These are phyloP conservation scores for Linderniella brevidens DNA, from an alignment of 257 asterid species.

Conservation along the genomic window DNA sequence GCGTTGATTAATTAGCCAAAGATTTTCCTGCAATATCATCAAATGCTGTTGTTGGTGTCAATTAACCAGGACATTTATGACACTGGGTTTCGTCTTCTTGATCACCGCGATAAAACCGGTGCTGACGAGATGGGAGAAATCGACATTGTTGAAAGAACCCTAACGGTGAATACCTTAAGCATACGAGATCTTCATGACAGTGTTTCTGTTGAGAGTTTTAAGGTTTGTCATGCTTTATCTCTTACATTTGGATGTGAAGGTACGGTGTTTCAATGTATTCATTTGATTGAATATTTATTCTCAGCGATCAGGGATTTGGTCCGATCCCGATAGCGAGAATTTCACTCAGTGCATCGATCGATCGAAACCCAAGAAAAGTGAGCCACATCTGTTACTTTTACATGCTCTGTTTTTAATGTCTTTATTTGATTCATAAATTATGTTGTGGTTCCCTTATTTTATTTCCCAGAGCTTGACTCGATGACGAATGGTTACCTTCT, in stretches of 20 bases:
- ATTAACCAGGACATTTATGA: slow-evolving; percentile 39
- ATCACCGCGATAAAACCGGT: slow-evolving; percentile 22
- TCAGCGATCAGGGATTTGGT: slow-evolving; percentile 82
- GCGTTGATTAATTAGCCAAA: too few relatives aligned
- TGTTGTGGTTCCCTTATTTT: not conserved
- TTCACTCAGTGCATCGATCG: slow-evolving; percentile 66
- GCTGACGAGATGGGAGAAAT: slow-evolving; percentile 19
- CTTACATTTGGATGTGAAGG: too few relatives aligned
- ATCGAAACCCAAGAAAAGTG: slow-evolving; percentile 59
- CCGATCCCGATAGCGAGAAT: slow-evolving; percentile 69
- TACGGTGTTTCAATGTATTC: not conserved
- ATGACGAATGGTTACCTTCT: slow-evolving; percentile 70
- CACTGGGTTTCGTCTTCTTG: slow-evolving; percentile 21
- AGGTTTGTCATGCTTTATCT: not conserved
- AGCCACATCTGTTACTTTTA: slow-evolving; percentile 9
- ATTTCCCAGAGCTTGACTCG: slow-evolving; percentile 48
- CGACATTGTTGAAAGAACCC: slow-evolving; percentile 37
- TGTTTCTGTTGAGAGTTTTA: slow-evolving; percentile 31
- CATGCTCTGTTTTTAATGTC: not conserved
- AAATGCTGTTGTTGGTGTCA: slow-evolving; percentile 4
- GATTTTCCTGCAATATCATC: too few relatives aligned
- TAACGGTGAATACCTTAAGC: slow-evolving; percentile 38
- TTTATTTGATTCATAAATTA: not conserved
- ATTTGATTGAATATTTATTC: slow-evolving; percentile 8
- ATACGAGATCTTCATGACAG: slow-evolving; percentile 24